Evolutionary conservation across 768 basidiomycete genomes (phyloP), one percentile per base, ranked within the genome.

Genomic region (Mrakia gelida): DNA sequence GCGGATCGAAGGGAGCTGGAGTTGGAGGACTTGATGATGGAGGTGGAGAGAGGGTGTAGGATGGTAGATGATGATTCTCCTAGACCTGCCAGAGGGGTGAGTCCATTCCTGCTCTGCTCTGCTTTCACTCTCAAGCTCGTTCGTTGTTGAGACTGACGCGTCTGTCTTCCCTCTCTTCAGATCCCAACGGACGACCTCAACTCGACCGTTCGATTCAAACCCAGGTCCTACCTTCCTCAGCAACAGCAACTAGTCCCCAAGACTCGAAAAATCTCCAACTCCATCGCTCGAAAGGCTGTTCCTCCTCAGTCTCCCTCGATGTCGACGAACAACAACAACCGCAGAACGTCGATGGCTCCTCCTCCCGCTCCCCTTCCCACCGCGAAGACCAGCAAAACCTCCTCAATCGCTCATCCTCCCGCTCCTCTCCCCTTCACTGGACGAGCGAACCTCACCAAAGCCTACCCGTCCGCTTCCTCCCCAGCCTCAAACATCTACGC

Each of bases 1-100:
- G 10, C 65, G 54, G 71, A 73, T 45, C 30, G 72, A 38, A 52
- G 52, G 18, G 72, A 73, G 32, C 23, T 73, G 11, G 52, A 73
- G 72, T n/a, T 73, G 34, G 72, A 38, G 38, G 72, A 73, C 18
- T 54, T 73, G 72, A 38, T 73, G 54, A 61, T 23, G 34, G 54
- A 73, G 34, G 49, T 73, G 3, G 54, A 73, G 34, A 18, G 56
- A 38, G 49, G 30, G 10, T 73, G 72, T 16, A 61, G 34, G 26
- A 13, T 54, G 9, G 21, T 11, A 0, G 72, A 73, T 10, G 56
- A 52, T 28, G 72, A 59, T 21, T 52, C 71, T 30, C 49, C 71
- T 16, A 72, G 49, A n/a, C 45, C 49, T 32, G 28, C 21, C 54
- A 49, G 32, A 56, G 45, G 18, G 16, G 71, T 52, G 16, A 28